These are phyloP conservation scores for Ophiostoma sp. DNA, from an alignment of 2,329 filamentous ascomycete genomes.

Conservation along the genomic window DNA sequence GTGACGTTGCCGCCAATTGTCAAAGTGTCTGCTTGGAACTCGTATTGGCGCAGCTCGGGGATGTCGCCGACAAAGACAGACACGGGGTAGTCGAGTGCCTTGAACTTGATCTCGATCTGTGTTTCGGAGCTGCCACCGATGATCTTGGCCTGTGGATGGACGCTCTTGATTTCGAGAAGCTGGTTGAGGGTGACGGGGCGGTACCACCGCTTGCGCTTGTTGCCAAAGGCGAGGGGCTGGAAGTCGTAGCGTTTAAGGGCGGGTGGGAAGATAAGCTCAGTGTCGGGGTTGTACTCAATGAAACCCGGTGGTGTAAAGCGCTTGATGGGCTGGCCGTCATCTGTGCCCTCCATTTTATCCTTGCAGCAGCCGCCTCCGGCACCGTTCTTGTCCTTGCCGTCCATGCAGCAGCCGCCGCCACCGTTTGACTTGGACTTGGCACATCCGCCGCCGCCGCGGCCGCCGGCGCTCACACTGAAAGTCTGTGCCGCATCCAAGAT, in stretches of 20 bases:
- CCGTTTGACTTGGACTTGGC: conserved; percentile 46
- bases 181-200: conserved; percentile 81
- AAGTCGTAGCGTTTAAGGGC: conserved; percentile 76
- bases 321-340: conserved; percentile 53
- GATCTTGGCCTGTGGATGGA: conserved; percentile 80
- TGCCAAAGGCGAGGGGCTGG: conserved; percentile 79
- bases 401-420: conserved; percentile 65
- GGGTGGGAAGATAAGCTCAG: conserved; percentile 91
- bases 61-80: conserved; percentile 95
- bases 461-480: conserved; percentile 57
- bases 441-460: conserved; percentile 36
- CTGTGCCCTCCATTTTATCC: conserved; percentile 43
- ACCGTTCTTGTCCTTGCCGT: conserved; percentile 39
- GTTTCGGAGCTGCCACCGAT: conserved; percentile 96
- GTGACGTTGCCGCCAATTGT: conserved; percentile 91
- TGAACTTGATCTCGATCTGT: conserved; percentile 98
- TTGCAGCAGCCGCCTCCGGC: conserved; percentile 67
- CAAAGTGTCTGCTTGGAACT: conserved; percentile 72
- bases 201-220: conserved; percentile 92
- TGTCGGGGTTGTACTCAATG: conserved; percentile 89
- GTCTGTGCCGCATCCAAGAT: conserved; percentile 92
- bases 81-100: conserved; percentile 80
- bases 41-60: conserved; percentile 75
- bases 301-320: conserved; percentile 81
- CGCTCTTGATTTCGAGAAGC: conserved; percentile 83